Percentiles rank a stretch among this genome's conserved stretches.
Conservation (phyloP, 495 filamentous ascomycete genomes). For the Oleoguttula mirabilis region DNA sequence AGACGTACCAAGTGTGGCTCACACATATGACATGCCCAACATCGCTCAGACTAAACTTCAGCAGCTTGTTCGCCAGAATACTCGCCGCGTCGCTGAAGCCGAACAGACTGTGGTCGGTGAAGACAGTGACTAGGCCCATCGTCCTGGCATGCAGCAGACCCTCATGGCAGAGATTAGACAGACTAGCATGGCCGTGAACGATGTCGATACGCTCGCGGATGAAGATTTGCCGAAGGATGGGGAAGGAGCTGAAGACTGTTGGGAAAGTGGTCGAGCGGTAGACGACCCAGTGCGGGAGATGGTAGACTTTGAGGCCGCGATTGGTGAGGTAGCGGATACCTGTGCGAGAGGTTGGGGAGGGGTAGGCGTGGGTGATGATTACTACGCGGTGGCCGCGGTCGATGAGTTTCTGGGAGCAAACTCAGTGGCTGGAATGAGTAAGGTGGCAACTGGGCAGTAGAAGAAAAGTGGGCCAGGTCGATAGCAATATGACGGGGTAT, state of each 20-base stretch:
- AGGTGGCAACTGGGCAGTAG: too few species aligned
- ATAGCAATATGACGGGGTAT: too few species aligned
- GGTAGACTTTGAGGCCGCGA: slow-evolving; percentile 94
- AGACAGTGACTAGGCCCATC: slow-evolving; percentile 90
- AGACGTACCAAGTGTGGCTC: slow-evolving; percentile 77
- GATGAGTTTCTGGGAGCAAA: slow-evolving; percentile 61
- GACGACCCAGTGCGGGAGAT: slow-evolving; percentile 90
- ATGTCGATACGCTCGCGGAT: slow-evolving; percentile 91
- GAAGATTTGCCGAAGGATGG: slow-evolving; percentile 88
- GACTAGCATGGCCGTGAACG: slow-evolving; percentile 86
- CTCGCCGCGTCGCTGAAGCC: slow-evolving; percentile 94
- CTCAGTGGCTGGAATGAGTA: too few species aligned
- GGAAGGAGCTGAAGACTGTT: slow-evolving; percentile 96
- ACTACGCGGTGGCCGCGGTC: slow-evolving; percentile 97
- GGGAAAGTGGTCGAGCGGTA: slow-evolving; percentile 93
- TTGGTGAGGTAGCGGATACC: slow-evolving; percentile 97
- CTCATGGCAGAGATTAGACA: slow-evolving; percentile 88
- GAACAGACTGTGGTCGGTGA: slow-evolving; percentile 96
- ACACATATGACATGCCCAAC: slow-evolving; percentile 98
- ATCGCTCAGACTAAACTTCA: slow-evolving; percentile 93
- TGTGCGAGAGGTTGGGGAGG: slow-evolving; percentile 51
- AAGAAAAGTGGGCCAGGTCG: too few species aligned
- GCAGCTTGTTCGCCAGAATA: slow-evolving; percentile 88
- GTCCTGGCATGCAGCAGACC: slow-evolving; percentile 90
- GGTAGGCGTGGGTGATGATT: slow-evolving; percentile 94